Percentiles rank a stretch among this genome's conserved stretches.
These are phyloP conservation scores for Fusarium udum DNA, from an alignment of 2,329 filamentous ascomycete genomes.

Conservation along the genomic window DNA sequence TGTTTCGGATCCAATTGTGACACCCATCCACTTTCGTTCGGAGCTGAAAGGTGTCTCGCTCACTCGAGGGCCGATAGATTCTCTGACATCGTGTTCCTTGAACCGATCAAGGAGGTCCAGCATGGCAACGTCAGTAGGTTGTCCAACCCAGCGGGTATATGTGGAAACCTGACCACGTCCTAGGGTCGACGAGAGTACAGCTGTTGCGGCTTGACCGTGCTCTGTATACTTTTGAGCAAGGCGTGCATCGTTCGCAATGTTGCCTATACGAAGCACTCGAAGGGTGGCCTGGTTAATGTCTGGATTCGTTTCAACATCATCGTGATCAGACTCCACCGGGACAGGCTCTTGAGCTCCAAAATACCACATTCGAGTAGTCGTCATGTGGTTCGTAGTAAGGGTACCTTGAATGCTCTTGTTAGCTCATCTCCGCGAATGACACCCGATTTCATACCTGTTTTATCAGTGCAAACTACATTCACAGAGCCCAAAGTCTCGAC, in stretches of 20 bases:
- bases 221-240: conserved; percentile 78
- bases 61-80: conserved; percentile 82
- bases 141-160: conserved; percentile 93
- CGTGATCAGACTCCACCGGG: conserved; percentile 64
- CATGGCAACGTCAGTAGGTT: conserved; percentile 97
- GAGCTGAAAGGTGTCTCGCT: conserved; percentile 96
- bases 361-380: conserved; percentile 95
- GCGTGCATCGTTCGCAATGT: conserved; percentile 94
- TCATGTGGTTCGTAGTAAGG: conserved; percentile 98
- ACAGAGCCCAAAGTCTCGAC: conserved; percentile 98
- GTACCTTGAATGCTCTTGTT: conserved; percentile 67
- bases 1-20: conserved; percentile 75
- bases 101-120: conserved; percentile 91
- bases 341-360: conserved; percentile 72
- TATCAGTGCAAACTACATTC: conserved; percentile 99
- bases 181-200: conserved; percentile 86
- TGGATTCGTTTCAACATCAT: conserved; percentile 65
- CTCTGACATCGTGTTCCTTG: conserved; percentile 89
- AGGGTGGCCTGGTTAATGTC: conserved; percentile 72
- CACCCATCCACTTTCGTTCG: conserved; percentile 99
- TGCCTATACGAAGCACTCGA: conserved; percentile 88
- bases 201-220: conserved; percentile 72
- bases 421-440: conserved; percentile 7
- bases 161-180: conserved; percentile 65
- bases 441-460: conserved; percentile 71